Evolutionary conservation across 2,329 filamentous ascomycete genomes (phyloP).

Genomic region (Ceratocystis colombiana): DNA sequence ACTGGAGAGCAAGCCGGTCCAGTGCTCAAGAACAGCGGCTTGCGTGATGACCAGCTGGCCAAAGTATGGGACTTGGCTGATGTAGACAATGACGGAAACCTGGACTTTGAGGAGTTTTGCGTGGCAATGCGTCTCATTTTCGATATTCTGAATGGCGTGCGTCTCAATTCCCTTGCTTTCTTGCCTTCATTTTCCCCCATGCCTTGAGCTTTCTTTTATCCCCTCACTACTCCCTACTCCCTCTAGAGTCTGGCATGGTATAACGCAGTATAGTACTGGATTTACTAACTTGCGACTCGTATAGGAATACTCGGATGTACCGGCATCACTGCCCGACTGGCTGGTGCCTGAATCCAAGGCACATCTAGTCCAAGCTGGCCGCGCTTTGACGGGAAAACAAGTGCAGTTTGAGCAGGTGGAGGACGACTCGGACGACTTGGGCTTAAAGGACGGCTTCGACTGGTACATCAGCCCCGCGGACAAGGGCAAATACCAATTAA

Average conservation of each 20-base stretch:
- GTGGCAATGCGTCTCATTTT: slow-evolving; percentile 98
- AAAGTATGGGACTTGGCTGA: slow-evolving; percentile 95
- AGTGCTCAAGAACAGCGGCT: slow-evolving; percentile 53
- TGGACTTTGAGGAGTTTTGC: slow-evolving; percentile 99
- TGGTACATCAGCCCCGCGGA: slow-evolving; percentile 97
- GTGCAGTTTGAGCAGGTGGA: slow-evolving; percentile 77
- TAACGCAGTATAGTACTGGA: background rate
- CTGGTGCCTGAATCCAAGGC: slow-evolving; percentile 91
- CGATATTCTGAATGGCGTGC: slow-evolving; percentile 86
- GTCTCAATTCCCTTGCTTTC: slow-evolving; percentile 30
- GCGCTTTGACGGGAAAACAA: slow-evolving; percentile 68
- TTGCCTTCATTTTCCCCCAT: background rate
- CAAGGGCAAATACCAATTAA: slow-evolving; percentile 91
- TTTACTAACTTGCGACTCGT: background rate
- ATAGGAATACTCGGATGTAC: slow-evolving; percentile 86
- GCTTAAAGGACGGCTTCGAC: slow-evolving; percentile 92
- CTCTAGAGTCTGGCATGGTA: background rate
- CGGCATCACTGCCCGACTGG: slow-evolving; percentile 79
- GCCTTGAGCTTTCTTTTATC: background rate
- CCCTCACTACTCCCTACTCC: no score
- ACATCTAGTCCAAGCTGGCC: slow-evolving; percentile 73
- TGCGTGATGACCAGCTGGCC: slow-evolving; percentile 72
- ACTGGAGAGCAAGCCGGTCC: slow-evolving; percentile 53
- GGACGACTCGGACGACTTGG: slow-evolving; percentile 69
- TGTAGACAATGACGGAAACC: slow-evolving; percentile 90